These are phyloP conservation scores for Clarireedia sp. DNA, from an alignment of 2,329 filamentous ascomycete species.

Conservation along the genomic window DNA sequence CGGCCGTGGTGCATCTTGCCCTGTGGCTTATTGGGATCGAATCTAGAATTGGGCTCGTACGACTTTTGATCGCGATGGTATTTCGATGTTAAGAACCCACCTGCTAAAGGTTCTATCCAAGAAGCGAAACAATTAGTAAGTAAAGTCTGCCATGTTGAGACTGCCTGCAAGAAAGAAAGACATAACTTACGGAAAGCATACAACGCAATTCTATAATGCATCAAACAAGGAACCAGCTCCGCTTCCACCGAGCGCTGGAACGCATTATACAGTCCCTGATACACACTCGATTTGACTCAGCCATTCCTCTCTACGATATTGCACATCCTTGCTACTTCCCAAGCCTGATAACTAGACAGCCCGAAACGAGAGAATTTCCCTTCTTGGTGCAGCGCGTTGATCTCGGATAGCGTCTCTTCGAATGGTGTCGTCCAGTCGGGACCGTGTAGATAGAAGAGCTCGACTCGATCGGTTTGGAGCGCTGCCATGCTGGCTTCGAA, in stretches of 20 bases:
- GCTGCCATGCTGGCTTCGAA: slow-evolving; percentile 46
- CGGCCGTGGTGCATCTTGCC: slow-evolving; percentile 45
- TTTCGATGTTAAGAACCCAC: slow-evolving; percentile 37
- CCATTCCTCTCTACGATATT: slow-evolving; percentile 29
- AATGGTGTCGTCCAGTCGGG: slow-evolving; percentile 25
- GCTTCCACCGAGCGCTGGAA: slow-evolving; percentile 46
- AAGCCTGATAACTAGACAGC: slow-evolving; percentile 51
- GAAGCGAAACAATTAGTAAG: too few species aligned
- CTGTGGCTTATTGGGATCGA: slow-evolving; percentile 36
- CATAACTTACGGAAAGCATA: slow-evolving; percentile 42
- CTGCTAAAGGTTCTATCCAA: slow-evolving; percentile 40
- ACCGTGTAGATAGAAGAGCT: slow-evolving; percentile 25
- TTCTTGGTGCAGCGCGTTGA: slow-evolving; percentile 30
- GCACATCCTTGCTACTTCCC: slow-evolving; percentile 26
- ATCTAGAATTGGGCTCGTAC: slow-evolving; percentile 15
- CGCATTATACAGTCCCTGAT: slow-evolving; percentile 31
- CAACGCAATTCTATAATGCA: slow-evolving; percentile 51
- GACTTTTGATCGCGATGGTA: slow-evolving; percentile 41
- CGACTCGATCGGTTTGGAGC: slow-evolving; percentile 40
- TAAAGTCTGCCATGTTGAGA: too few species aligned
- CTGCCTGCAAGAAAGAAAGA: too few species aligned
- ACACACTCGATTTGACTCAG: slow-evolving; percentile 30
- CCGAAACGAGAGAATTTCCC: slow-evolving; percentile 36
- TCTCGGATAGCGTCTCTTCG: slow-evolving; percentile 24
- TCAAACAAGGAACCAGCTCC: slow-evolving; percentile 50